Evolutionary conservation across 768 basidiomycete genomes (phyloP).

Genomic region (Fistulinella prunicolor): DNA sequence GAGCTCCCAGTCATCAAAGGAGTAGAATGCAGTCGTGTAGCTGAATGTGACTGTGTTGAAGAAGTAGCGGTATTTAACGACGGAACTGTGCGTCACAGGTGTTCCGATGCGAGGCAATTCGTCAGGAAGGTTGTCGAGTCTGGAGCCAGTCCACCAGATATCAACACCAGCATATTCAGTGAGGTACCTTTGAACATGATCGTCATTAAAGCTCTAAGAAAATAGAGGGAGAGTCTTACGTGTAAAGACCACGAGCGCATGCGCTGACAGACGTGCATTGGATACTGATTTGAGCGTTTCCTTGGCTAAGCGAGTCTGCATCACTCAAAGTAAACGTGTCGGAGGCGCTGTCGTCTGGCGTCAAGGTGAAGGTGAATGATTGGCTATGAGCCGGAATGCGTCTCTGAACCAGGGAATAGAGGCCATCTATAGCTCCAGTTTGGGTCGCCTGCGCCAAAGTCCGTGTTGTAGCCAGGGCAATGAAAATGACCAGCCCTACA

Average conservation of each 20-base stretch:
- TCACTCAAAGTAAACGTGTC: constrained; percentile 37
- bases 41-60: constrained; percentile 44
- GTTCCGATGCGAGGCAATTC: constrained; percentile 31
- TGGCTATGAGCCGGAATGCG: constrained; percentile 33
- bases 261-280: constrained; percentile 36
- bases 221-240: constrained; percentile 22
- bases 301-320: constrained; percentile 3
- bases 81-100: constrained; percentile 30
- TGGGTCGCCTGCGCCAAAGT: neutral
- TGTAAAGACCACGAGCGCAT: constrained; percentile 38
- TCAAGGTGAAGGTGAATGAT: constrained; percentile 32
- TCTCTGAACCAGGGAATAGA: constrained; percentile 34
- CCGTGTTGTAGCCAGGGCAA: neutral
- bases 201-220: neutral
- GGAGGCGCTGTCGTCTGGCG: constrained; percentile 12
- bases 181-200: constrained; percentile 30
- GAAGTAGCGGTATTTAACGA: constrained; percentile 41
- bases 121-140: constrained; percentile 31
- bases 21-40: constrained; percentile 40
- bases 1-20: constrained; percentile 38
- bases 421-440: constrained; percentile 22
- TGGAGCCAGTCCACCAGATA: constrained; percentile 45
- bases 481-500: neutral
- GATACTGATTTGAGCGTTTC: constrained; percentile 23
- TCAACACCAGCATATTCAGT: constrained; percentile 38